Base-by-base conservation (phyloP, 108 stramenopile genomes). In the Thalassiosira profunda region DNA sequence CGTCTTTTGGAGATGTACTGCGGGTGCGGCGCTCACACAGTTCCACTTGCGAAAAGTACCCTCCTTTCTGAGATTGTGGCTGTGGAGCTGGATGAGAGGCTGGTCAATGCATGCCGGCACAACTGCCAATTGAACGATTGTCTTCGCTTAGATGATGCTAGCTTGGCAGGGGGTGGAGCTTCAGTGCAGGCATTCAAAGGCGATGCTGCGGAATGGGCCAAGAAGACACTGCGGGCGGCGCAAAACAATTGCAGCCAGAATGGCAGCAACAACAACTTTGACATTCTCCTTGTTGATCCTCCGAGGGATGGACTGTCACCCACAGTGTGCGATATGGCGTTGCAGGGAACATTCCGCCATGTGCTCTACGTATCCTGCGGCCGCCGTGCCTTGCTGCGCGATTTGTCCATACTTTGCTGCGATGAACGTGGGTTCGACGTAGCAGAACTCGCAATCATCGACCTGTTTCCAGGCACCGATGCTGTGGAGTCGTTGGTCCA, bases 1-100 rank as follows among this genome's bases (percentile, higher is more conserved):
- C 37, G 58, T 7, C 45, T 92, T 28, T 64, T 92, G 30, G 91
- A 92, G 63, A 74, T 92, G 81, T 89, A 92, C 54, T 87, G 86
- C 58, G 91, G 88, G 37, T 89, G 86, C 59, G 91, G 91, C 0
- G 88, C 91, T 2, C 91, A 92, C 67, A 92, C 91, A n/a, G 74
- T 89, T 5, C 84, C 91, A 4, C 37, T 89, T 25, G 83, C 83
- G 9, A 89, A 82, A 55, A 63, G 69, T 35, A 70, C 51, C 10
- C 38, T 87, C 36, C 18, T 87, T 0, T 43, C 61, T 33, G 41
- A 58, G 37, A 81, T 92, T 44, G 49, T 83, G 4, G 84, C 88
- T 23, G 75, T 92, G 5, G 91, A 92, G 54, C 30, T 89, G 44
- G 91, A 92, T 58, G 72, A 77, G 8, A 54, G 91, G 38, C 59